These are phyloP conservation scores for Graphiopsis chlorocephala DNA, from an alignment of 2,329 filamentous ascomycete genomes.

Conservation along the genomic window DNA sequence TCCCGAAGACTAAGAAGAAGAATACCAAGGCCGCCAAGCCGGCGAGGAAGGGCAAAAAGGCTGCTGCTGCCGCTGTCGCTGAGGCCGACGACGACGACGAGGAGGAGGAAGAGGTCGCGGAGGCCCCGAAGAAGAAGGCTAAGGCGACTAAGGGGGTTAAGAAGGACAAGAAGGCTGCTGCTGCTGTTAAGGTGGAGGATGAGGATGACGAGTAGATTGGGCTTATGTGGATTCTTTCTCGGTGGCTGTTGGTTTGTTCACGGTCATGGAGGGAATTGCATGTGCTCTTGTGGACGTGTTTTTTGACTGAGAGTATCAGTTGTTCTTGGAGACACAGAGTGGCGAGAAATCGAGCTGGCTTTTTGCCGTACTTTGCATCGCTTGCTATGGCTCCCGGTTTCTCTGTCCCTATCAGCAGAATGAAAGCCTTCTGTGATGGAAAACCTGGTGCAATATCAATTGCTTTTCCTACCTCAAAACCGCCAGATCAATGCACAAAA, in stretches of 20 bases:
- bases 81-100: background rate
- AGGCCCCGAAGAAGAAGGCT: background rate
- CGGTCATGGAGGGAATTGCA: background rate
- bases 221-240: background rate
- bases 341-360: background rate
- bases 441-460: background rate
- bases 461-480: background rate
- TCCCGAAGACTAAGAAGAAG: background rate
- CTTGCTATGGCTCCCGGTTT: no score
- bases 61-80: background rate
- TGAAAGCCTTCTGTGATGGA: background rate
- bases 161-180: background rate
- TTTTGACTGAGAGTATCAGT: background rate
- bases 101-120: background rate
- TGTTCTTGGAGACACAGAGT: background rate
- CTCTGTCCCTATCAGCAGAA: background rate
- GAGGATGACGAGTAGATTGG: background rate
- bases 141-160: background rate
- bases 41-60: background rate
- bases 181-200: background rate
- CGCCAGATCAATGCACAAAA: slow-evolving; percentile 38
- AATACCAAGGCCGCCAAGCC: background rate
- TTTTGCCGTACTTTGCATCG: background rate
- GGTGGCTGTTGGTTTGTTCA: background rate
- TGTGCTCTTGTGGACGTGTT: background rate